Conservation (phyloP, 2,329 filamentous ascomycete species). For the Diatrype stigma region DNA sequence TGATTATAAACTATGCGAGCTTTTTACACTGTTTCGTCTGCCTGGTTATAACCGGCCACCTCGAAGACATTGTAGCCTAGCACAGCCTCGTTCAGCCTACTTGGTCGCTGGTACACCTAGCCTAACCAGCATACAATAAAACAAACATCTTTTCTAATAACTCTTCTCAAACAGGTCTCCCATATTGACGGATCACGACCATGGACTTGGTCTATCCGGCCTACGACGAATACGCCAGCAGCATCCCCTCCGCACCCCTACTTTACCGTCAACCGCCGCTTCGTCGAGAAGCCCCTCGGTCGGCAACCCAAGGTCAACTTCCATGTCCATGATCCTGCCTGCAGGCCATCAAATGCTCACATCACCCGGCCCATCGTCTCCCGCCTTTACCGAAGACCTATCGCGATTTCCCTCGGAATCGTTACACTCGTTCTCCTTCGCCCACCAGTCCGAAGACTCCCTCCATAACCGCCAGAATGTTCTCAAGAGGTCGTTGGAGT, state of each 20-base stretch:
- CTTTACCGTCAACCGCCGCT: conserved; percentile 59
- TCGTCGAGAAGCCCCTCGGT: conserved; percentile 59
- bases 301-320: conserved; percentile 62
- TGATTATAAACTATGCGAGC: background rate
- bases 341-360: conserved; percentile 51
- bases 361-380: conserved; percentile 63
- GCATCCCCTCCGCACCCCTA: conserved; percentile 61
- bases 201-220: conserved; percentile 79
- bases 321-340: conserved; percentile 64
- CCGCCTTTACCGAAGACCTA: conserved; percentile 81
- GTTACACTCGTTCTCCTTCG: conserved; percentile 96
- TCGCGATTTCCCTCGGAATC: conserved; percentile 92
- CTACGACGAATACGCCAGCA: conserved; percentile 92
- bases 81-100: background rate
- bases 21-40: background rate
- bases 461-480: conserved; percentile 90
- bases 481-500: conserved; percentile 88
- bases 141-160: background rate
- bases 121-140: background rate
- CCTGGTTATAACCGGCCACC: background rate
- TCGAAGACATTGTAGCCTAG: background rate
- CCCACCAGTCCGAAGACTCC: conserved; percentile 88
- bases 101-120: no score
- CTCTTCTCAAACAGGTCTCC: conserved; percentile 58
- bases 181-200: conserved; percentile 80